A percentile compares a stretch with the other conserved stretches of the same genome.
phyloP scores from a whole-genome alignment of 2,329 filamentous ascomycete species.

The Simplicillium sp. region DNA sequence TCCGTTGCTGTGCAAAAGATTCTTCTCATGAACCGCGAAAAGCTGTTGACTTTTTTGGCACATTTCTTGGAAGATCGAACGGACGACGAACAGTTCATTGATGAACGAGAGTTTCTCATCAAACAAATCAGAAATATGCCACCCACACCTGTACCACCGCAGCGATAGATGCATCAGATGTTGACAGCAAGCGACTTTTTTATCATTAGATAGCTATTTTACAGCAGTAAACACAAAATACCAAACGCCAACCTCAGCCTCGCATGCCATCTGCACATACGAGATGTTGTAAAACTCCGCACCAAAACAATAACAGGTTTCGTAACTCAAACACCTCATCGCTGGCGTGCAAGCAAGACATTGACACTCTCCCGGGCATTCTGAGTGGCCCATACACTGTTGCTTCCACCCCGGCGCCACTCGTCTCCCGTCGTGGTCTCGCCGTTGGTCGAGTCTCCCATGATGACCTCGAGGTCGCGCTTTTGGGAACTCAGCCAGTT shows the following conservation, averaged over 20 bases:
- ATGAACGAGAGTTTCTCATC: conserved; percentile 94
- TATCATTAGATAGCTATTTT: background rate
- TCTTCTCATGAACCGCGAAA: conserved; percentile 89
- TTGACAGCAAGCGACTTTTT: background rate
- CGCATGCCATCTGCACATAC: background rate
- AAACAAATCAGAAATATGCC: conserved; percentile 78
- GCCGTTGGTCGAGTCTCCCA: conserved; percentile 66
- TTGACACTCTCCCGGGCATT: conserved; percentile 56
- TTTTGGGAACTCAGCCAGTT: conserved; percentile 89
- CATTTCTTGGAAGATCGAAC: conserved; percentile 90
- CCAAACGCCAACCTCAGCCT: conserved; percentile 3
- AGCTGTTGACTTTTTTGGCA: conserved; percentile 78
- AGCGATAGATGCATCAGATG: conserved; percentile 21
- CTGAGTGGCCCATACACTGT: conserved; percentile 46
- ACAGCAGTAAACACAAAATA: background rate
- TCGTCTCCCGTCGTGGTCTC: conserved; percentile 51
- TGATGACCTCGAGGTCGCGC: conserved; percentile 77
- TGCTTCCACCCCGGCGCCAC: conserved; percentile 53
- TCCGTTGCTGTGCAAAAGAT: conserved; percentile 94
- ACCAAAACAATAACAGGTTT: no score
- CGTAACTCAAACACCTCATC: conserved; percentile 10
- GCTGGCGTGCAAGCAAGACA: conserved; percentile 46
- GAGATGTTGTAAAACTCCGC: no score
- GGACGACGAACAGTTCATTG: conserved; percentile 96
- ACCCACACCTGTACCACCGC: conserved; percentile 42